Conservation (phyloP, 768 basidiomycete species). For the Steccherinum ochraceum region DNA sequence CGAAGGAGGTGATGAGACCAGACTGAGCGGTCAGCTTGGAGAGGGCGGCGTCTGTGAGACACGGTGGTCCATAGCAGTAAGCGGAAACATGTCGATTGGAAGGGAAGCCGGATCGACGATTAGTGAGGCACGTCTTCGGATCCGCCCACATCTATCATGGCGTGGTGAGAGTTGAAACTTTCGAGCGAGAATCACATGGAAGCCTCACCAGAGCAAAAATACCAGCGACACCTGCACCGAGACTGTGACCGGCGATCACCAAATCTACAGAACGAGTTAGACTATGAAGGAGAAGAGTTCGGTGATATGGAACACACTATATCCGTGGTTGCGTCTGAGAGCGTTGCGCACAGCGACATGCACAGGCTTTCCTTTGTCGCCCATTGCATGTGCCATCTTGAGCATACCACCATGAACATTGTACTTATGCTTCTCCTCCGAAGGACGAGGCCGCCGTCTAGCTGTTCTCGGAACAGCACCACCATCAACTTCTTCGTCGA, state of each 20-base stretch:
- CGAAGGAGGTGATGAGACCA: slow-evolving; percentile 67
- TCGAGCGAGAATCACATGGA: too few species aligned
- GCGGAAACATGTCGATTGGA: slow-evolving; percentile 59
- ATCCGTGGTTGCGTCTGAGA: slow-evolving; percentile 59
- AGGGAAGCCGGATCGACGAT: slow-evolving; percentile 64
- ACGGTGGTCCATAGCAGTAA: slow-evolving; percentile 81
- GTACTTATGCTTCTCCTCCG: slow-evolving; percentile 30
- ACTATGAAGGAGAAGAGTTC: not conserved
- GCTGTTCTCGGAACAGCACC: not conserved
- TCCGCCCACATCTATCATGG: slow-evolving; percentile 77
- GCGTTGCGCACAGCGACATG: slow-evolving; percentile 70
- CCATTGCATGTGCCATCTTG: slow-evolving; percentile 76
- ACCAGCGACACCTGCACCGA: slow-evolving; percentile 77
- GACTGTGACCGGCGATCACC: slow-evolving; percentile 76
- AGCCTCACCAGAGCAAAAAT: slow-evolving; percentile 62
- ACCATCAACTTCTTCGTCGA: too few species aligned
- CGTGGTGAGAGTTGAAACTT: too few species aligned
- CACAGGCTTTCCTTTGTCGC: slow-evolving; percentile 67
- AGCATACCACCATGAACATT: slow-evolving; percentile 80
- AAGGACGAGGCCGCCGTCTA: slow-evolving; percentile 3
- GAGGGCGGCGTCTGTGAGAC: slow-evolving; percentile 55
- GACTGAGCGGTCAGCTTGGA: slow-evolving; percentile 51
- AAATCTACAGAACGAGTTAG: slow-evolving; percentile 38
- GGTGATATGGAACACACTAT: slow-evolving; percentile 41
- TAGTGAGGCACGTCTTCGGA: slow-evolving; percentile 66